Evolutionary conservation across 768 basidiomycete species (phyloP).

Genomic region (Xerocomus spinulosus): DNA sequence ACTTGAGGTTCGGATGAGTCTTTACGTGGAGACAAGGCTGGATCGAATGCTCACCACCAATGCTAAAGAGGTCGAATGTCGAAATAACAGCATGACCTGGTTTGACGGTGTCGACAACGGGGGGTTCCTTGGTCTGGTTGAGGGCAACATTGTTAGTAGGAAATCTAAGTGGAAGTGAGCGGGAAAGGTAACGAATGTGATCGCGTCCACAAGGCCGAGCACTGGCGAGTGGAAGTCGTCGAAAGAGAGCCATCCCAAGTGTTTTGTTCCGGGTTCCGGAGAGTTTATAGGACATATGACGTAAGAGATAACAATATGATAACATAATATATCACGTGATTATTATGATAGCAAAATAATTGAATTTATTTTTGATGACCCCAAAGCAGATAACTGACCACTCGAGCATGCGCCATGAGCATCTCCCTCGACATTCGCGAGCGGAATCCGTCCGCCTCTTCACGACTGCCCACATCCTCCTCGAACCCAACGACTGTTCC

Average conservation of each 20-base stretch:
- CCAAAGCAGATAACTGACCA: not conserved
- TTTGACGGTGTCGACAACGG: constrained; percentile 21
- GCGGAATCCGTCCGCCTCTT: constrained; percentile 21
- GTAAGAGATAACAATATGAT: no score
- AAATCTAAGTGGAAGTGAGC: not conserved
- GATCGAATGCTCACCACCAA: constrained; percentile 59
- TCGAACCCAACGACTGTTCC: constrained; percentile 26
- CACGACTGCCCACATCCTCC: constrained; percentile 25
- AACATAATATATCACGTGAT: not conserved
- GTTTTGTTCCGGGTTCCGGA: no score
- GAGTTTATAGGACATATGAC: no score
- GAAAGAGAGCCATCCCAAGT: constrained; percentile 4
- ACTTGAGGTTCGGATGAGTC: constrained; percentile 37
- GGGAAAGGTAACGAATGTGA: constrained; percentile 15
- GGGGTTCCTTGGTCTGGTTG: not conserved
- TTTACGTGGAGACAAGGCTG: not conserved
- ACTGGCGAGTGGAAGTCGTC: constrained; percentile 2
- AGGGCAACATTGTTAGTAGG: constrained; percentile 8
- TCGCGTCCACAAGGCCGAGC: not conserved
- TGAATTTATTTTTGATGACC: not conserved
- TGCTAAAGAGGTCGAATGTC: constrained; percentile 88
- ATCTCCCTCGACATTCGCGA: constrained; percentile 20
- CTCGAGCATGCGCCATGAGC: constrained; percentile 13
- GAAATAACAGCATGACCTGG: constrained; percentile 89
- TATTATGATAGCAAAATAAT: constrained; percentile 1